Evolutionary conservation across 1,284 basidiomycete species (phyloP).

Genomic region (Ceratobasidium sp.): DNA sequence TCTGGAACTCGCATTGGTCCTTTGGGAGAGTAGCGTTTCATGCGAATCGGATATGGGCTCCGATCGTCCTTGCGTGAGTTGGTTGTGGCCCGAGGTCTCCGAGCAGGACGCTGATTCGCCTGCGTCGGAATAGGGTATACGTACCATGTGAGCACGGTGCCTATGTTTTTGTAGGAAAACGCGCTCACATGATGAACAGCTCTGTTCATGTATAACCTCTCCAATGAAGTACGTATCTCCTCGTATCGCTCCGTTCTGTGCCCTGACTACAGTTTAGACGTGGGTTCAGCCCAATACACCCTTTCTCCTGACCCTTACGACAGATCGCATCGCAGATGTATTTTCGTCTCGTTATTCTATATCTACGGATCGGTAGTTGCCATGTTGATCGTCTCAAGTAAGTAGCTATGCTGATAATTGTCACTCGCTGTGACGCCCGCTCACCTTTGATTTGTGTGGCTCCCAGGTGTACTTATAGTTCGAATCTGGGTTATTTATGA

Average conservation of each 20-base stretch:
- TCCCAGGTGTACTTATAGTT: neutral
- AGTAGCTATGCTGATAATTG: neutral
- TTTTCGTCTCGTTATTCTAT: neutral
- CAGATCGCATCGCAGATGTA: neutral
- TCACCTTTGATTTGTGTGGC: neutral
- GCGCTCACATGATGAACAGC: neutral
- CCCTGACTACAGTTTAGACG: neutral
- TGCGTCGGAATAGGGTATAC: neutral
- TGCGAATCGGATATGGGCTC: constrained; percentile 6
- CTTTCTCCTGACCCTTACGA: neutral
- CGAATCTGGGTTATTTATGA: constrained; percentile 21
- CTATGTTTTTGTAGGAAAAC: neutral
- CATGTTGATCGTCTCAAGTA: constrained; percentile 1
- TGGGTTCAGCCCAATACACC: neutral
- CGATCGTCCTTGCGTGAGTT: neutral
- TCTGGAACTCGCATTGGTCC: constrained; percentile 21
- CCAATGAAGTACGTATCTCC: neutral
- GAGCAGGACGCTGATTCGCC: neutral
- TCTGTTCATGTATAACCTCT: constrained; percentile 1
- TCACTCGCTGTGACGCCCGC: neutral
- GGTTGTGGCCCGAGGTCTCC: neutral
- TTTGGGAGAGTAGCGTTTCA: constrained; percentile 22
- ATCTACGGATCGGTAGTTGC: constrained; percentile 12
- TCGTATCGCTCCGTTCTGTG: neutral
- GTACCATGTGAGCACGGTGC: neutral